Evolutionary conservation across 352 stramenopile genomes (phyloP).

Genomic region (Pythium sukuiense): DNA sequence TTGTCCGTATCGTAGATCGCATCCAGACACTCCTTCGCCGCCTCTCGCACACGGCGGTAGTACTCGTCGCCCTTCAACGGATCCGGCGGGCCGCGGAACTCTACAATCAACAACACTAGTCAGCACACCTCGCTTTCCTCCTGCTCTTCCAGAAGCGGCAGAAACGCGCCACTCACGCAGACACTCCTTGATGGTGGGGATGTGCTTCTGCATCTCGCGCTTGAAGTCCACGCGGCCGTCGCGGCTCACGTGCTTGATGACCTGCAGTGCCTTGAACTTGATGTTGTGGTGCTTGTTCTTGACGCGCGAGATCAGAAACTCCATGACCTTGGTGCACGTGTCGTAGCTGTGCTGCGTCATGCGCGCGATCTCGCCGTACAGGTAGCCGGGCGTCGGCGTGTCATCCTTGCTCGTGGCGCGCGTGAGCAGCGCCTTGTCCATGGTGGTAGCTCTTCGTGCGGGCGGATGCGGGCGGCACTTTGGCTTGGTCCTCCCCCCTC

Average conservation of each 20-base stretch:
- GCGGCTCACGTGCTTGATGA: slow-evolving; percentile 92
- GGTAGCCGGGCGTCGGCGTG: slow-evolving; percentile 93
- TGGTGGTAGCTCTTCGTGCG: slow-evolving; percentile 28
- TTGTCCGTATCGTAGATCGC: slow-evolving; percentile 92
- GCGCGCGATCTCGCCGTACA: slow-evolving; percentile 95
- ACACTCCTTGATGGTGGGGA: slow-evolving; percentile 92
- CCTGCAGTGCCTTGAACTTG: slow-evolving; percentile 93
- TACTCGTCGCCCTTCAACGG: slow-evolving; percentile 94
- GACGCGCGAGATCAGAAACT: slow-evolving; percentile 91
- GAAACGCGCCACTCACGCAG: slow-evolving; percentile 55
- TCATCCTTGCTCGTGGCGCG: slow-evolving; percentile 94
- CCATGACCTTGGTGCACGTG: slow-evolving; percentile 86
- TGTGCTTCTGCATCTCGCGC: slow-evolving; percentile 90
- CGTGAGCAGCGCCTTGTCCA: slow-evolving; percentile 93
- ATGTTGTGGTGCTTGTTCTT: slow-evolving; percentile 95
- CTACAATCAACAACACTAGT: slow-evolving; percentile 29
- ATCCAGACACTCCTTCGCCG: slow-evolving; percentile 94
- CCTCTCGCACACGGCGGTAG: slow-evolving; percentile 90
- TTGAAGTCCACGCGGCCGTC: slow-evolving; percentile 90
- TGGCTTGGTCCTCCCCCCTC: background rate
- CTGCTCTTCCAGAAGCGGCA: background rate
- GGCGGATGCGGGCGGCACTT: background rate
- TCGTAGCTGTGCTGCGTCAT: slow-evolving; percentile 93
- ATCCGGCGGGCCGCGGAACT: slow-evolving; percentile 92
- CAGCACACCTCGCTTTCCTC: background rate